Conservation (phyloP, 2,329 filamentous ascomycete genomes). For the Stemphylium lycopersici region DNA sequence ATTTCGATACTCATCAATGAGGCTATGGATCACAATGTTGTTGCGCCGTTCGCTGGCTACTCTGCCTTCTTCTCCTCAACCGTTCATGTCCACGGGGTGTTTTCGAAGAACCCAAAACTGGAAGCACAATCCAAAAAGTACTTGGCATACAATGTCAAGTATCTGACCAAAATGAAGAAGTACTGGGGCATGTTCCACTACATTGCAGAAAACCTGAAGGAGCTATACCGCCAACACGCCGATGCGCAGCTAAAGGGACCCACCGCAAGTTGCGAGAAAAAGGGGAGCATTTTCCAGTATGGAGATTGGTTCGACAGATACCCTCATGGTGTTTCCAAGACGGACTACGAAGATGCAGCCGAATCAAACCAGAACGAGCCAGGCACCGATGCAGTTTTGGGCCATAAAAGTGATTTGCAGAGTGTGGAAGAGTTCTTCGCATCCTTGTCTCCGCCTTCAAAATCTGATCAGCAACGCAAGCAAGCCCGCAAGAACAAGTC, state of each 20-base stretch:
- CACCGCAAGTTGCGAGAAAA: slow-evolving; percentile 43
- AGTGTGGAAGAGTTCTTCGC: slow-evolving; percentile 95
- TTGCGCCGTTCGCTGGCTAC: slow-evolving; percentile 93
- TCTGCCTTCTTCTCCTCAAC: slow-evolving; percentile 92
- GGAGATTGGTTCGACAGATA: slow-evolving; percentile 98
- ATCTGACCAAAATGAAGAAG: slow-evolving; percentile 91
- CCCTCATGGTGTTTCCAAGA: slow-evolving; percentile 85
- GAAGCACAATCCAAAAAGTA: slow-evolving; percentile 83
- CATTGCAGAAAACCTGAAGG: slow-evolving; percentile 90
- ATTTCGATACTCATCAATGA: slow-evolving; percentile 86
- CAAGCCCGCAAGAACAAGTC: slow-evolving; percentile 54
- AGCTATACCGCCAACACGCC: slow-evolving; percentile 83
- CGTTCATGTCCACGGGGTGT: slow-evolving; percentile 91
- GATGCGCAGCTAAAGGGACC: slow-evolving; percentile 77
- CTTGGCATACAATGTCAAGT: slow-evolving; percentile 85
- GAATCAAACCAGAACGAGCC: slow-evolving; percentile 72
- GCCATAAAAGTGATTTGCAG: slow-evolving; percentile 87
- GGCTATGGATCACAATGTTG: slow-evolving; percentile 77
- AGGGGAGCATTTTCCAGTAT: slow-evolving; percentile 80
- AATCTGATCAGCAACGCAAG: slow-evolving; percentile 56
- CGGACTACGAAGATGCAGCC: slow-evolving; percentile 80
- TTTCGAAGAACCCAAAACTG: slow-evolving; percentile 78
- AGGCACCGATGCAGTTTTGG: slow-evolving; percentile 85
- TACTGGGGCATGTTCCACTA: slow-evolving; percentile 99
- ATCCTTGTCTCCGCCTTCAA: slow-evolving; percentile 69